Base-by-base conservation (phyloP, 805 yeast genomes). In the Barnettozyma californica region DNA sequence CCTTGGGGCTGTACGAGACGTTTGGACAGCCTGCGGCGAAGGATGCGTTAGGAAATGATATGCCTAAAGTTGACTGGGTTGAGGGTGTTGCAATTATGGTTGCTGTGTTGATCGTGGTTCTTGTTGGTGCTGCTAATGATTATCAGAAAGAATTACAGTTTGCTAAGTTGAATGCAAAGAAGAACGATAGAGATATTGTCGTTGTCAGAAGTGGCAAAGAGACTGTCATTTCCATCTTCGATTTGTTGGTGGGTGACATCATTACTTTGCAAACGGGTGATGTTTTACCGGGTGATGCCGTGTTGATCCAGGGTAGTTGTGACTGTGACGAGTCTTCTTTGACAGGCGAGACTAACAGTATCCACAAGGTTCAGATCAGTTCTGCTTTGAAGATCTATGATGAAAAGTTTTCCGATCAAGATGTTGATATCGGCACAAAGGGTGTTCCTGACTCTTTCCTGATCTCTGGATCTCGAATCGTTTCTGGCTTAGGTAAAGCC, bases 41-140 rank as follows among this genome's bases (percentile, higher is more conserved):
- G 58, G 97, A 92, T 64, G 81, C 77, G 6, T 87, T 88, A 54
- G 96, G 96, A 25, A 74, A 80, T 20, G 73, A 80, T 19, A 65
- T 81, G 47, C 97, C 97, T 16, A 79, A 82, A 59, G 95, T 94
- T 29, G 96, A 92, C 60, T 94, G 98, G 97, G 96, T 95, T 43
- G 99, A 94, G 71, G 99, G 99, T 57, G 96, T 91, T 35, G 99
- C 99, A 37, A 94, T 94, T 62, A 78, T 94, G 57, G 85, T 85
- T 4, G 99, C 99, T 19, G 87, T 94, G 21, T 60, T 80, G 5
- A 92, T 94, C 51, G 98, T 94, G 31, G 96, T 92, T 5, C 55
- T 88, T 2, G 99, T 95, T 13, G 96, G 97, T 44, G 94, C 97
- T 2, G 84, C 80, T n/a, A 94, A 94, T 66, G 99, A 94, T 68